Evolutionary conservation across 2,329 filamentous ascomycete genomes (phyloP).

Genomic region (Curvularia spicifera): DNA sequence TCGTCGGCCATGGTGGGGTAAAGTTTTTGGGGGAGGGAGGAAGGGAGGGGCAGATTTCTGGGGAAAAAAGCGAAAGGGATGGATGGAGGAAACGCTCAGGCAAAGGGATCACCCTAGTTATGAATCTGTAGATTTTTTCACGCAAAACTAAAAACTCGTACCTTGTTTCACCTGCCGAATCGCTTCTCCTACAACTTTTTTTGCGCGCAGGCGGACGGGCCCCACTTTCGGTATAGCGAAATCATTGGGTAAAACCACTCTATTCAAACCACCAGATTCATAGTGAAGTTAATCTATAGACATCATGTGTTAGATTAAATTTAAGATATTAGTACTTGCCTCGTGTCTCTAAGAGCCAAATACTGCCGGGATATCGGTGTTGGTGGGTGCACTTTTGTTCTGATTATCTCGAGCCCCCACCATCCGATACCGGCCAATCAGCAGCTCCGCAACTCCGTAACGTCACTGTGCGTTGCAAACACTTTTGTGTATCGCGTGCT

Average conservation of each 20-base stretch:
- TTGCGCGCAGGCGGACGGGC: neutral
- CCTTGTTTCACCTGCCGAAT: slow-evolving; percentile 6
- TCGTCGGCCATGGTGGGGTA: slow-evolving; percentile 46
- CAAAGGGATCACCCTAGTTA: neutral
- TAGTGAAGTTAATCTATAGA: too few relatives aligned
- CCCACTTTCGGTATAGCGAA: too few relatives aligned
- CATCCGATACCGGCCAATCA: slow-evolving; percentile 32
- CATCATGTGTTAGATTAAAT: too few relatives aligned
- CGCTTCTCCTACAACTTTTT: slow-evolving; percentile 16
- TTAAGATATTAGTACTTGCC: too few relatives aligned
- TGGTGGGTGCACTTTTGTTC: too few relatives aligned
- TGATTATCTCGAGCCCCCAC: slow-evolving; percentile 18
- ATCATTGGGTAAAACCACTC: too few relatives aligned
- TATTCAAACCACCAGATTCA: too few relatives aligned
- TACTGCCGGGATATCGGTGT: too few relatives aligned
- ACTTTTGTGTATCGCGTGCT: neutral
- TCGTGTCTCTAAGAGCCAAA: too few relatives aligned
- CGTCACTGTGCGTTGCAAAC: slow-evolving; percentile 21
- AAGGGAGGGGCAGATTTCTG: neutral
- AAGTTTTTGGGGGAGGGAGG: neutral
- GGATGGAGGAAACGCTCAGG: neutral
- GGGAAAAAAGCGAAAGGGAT: neutral
- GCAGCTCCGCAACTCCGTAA: slow-evolving; percentile 23
- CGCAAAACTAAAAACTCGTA: neutral
- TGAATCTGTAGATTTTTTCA: neutral